These are phyloP conservation scores for Chlamydomonas asymmetrica DNA, from an alignment of 139 green algal genomes.

Conservation along the genomic window DNA sequence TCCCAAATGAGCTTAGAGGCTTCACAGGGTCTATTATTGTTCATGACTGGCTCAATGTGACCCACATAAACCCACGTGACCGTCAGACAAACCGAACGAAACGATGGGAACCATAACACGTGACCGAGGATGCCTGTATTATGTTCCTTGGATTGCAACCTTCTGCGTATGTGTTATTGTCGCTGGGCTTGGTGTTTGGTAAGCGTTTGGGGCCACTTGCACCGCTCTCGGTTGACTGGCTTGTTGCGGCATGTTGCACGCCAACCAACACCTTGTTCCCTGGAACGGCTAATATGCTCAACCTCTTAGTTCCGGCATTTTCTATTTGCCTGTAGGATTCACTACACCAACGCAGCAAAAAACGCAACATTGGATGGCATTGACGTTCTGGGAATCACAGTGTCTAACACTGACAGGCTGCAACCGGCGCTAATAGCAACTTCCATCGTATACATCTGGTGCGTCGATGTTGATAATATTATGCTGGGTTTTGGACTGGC, in stretches of 20 bases:
- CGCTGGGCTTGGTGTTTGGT: slow-evolving; percentile 31
- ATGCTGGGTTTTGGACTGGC: too few relatives aligned
- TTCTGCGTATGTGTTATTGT: neutral
- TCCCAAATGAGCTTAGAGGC: too few relatives aligned
- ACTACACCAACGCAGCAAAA: neutral
- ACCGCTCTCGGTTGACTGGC: neutral
- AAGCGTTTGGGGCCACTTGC: too few relatives aligned
- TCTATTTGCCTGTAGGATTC: slow-evolving; percentile 10
- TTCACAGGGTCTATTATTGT: neutral
- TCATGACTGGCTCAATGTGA: neutral
- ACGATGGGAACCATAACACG: neutral
- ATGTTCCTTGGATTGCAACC: slow-evolving; percentile 37
- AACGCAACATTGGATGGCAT: neutral
- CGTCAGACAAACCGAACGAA: neutral
- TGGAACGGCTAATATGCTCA: neutral
- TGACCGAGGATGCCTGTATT: slow-evolving; percentile 39
- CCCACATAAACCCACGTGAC: neutral
- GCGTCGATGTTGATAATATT: too few relatives aligned
- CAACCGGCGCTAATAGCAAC: slow-evolving; percentile 1
- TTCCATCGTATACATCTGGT: neutral
- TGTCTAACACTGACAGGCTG: neutral
- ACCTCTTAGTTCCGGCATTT: too few relatives aligned
- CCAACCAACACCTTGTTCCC: neutral
- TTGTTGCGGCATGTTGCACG: neutral
- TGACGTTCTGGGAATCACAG: neutral